Evolutionary conservation across 306 rosid species (phyloP).

Genomic region (Arachis hypogaea): DNA sequence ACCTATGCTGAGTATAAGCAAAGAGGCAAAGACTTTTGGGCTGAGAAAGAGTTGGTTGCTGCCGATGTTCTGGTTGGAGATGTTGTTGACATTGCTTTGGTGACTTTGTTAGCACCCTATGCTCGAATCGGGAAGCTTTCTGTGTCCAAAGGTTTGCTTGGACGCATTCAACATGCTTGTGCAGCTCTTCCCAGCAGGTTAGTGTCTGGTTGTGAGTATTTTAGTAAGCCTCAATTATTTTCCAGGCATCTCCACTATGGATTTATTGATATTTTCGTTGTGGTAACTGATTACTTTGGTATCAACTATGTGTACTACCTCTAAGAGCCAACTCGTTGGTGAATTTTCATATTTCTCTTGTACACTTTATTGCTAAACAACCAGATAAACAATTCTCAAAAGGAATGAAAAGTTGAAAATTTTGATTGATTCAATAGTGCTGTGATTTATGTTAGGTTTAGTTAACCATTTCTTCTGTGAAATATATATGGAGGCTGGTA

Average conservation of each 20-base stretch:
- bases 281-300: conserved; percentile 11
- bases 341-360: conserved; percentile 13
- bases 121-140: conserved; percentile 84
- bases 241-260: neutral
- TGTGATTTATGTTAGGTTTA: too few species aligned
- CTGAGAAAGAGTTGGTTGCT: conserved; percentile 86
- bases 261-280: conserved; percentile 10
- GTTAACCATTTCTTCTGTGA: too few species aligned
- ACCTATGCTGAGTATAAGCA: conserved; percentile 93
- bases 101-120: conserved; percentile 84
- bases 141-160: conserved; percentile 72
- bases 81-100: conserved; percentile 90
- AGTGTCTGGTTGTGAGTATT: conserved; percentile 28
- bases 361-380: too few species aligned
- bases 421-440: too few species aligned
- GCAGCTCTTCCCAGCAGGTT: conserved; percentile 94
- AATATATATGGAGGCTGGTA: too few species aligned
- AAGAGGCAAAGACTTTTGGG: conserved; percentile 92
- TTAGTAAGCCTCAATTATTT: conserved; percentile 16
- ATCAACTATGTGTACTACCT: neutral
- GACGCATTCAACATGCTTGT: conserved; percentile 71
- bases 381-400: too few species aligned
- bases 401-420: too few species aligned
- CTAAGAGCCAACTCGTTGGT: neutral
- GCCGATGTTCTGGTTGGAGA: conserved; percentile 92